Percentiles rank a stretch among this genome's conserved stretches.
Evolutionary conservation across 2,329 filamentous ascomycete genomes (phyloP).

Genomic region (Sclerotinia trifoliorum): DNA sequence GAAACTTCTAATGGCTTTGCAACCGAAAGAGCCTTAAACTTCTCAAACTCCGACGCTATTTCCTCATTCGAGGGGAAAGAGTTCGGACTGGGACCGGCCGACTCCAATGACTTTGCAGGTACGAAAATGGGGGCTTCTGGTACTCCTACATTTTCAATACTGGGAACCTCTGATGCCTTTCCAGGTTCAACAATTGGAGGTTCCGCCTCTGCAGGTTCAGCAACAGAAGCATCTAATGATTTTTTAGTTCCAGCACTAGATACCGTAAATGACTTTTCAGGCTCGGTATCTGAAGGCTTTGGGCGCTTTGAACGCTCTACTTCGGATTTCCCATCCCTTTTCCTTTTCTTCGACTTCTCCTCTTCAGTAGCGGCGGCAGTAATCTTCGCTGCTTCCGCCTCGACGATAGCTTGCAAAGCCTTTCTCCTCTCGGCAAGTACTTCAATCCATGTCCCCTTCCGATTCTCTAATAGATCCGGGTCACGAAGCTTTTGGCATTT

Average conservation of each 20-base stretch:
- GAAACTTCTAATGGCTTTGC: background rate
- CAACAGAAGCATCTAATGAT: background rate
- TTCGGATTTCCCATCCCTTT: background rate
- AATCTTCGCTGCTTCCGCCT: conserved; percentile 15
- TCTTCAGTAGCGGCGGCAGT: background rate
- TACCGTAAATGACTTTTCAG: background rate
- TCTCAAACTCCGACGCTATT: conserved; percentile 7
- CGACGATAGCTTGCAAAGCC: conserved; percentile 3
- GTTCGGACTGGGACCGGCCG: background rate
- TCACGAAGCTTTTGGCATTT: conserved; percentile 37
- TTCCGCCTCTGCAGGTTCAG: background rate
- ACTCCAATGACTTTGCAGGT: background rate
- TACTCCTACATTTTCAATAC: background rate
- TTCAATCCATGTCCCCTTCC: conserved; percentile 28
- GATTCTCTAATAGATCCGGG: conserved; percentile 24
- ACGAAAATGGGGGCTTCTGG: background rate
- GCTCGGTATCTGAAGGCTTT: background rate
- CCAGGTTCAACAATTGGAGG: background rate
- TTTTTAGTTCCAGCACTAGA: background rate
- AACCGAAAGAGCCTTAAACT: background rate
- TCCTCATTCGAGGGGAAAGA: conserved; percentile 6
- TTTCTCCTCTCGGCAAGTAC: conserved; percentile 22
- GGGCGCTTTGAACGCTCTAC: background rate
- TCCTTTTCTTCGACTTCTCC: conserved; percentile 18
- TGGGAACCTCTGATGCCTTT: background rate